Conservation (phyloP, 345 rosid genomes). For the Lepidium didymum region DNA sequence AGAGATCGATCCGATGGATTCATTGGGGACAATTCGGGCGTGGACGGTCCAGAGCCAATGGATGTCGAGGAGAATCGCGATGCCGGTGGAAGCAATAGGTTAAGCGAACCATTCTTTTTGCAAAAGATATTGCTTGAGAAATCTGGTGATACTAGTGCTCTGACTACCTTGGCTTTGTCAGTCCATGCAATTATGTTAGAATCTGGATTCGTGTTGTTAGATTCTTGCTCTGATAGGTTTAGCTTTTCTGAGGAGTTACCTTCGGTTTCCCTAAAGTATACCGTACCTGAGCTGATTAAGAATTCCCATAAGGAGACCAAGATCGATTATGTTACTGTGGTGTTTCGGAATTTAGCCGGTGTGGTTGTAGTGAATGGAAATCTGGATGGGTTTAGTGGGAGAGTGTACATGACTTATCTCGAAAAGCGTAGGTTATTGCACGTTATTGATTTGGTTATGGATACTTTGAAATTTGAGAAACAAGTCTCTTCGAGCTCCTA, state of each 20-base stretch:
- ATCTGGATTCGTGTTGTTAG: slow-evolving; percentile 50
- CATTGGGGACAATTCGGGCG: background rate
- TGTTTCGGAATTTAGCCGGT: slow-evolving; percentile 42
- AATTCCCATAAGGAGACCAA: background rate
- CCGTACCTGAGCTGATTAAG: slow-evolving; percentile 43
- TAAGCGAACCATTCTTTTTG: slow-evolving; percentile 52
- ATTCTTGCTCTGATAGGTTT: slow-evolving; percentile 37
- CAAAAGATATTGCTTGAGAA: slow-evolving; percentile 48
- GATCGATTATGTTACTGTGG: slow-evolving; percentile 35
- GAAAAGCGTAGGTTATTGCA: slow-evolving; percentile 41
- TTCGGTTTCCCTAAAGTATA: slow-evolving; percentile 44
- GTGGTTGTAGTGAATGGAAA: slow-evolving; percentile 51
- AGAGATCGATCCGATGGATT: background rate
- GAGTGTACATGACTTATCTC: slow-evolving; percentile 32
- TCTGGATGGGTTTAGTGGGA: slow-evolving; percentile 23
- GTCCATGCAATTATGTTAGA: slow-evolving; percentile 68
- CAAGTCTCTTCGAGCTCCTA: slow-evolving; percentile 5
- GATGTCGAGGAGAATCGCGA: slow-evolving; percentile 13
- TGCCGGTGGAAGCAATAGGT: slow-evolving; percentile 18
- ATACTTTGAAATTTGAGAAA: background rate
- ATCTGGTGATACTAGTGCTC: slow-evolving; percentile 33
- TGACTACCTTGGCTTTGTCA: slow-evolving; percentile 41
- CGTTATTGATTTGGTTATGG: background rate
- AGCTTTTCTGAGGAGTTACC: slow-evolving; percentile 39
- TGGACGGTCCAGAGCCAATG: slow-evolving; percentile 1